Evolutionary conservation across 306 rosid species (phyloP).

Genomic region (Clitoria ternatea): DNA sequence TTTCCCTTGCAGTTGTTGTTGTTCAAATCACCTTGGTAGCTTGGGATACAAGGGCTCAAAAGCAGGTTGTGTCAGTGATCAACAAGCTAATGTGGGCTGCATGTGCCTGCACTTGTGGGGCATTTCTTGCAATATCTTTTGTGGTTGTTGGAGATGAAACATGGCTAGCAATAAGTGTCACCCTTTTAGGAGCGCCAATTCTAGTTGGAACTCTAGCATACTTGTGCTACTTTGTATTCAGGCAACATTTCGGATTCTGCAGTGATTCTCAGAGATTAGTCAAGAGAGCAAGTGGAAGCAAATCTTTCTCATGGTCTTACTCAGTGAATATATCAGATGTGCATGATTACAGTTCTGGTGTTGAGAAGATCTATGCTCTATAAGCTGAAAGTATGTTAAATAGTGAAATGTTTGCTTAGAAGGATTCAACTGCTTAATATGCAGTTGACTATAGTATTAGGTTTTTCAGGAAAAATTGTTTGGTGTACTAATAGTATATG

Average conservation of each 20-base stretch:
- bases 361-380: slow-evolving; percentile 66
- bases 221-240: slow-evolving; percentile 79
- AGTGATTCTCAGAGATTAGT: slow-evolving; percentile 66
- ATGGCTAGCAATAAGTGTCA: slow-evolving; percentile 78
- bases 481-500: neutral
- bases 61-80: slow-evolving; percentile 82
- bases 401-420: neutral
- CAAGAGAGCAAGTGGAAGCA: slow-evolving; percentile 70
- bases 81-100: slow-evolving; percentile 97
- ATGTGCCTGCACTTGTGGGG: slow-evolving; percentile 83
- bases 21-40: slow-evolving; percentile 98
- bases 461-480: neutral
- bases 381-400: slow-evolving; percentile 6
- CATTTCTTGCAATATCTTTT: slow-evolving; percentile 73
- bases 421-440: slow-evolving; percentile 1
- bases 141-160: slow-evolving; percentile 67
- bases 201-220: slow-evolving; percentile 75
- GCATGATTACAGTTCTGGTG: slow-evolving; percentile 66
- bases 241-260: slow-evolving; percentile 56
- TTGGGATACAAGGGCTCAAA: slow-evolving; percentile 92
- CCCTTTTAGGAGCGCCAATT: slow-evolving; percentile 68
- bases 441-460: neutral
- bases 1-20: slow-evolving; percentile 87
- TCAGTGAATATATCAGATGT: slow-evolving; percentile 70
- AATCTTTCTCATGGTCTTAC: slow-evolving; percentile 83